Base-by-base conservation (phyloP, 148 eudicot species). In the Heliosperma pusillum region DNA sequence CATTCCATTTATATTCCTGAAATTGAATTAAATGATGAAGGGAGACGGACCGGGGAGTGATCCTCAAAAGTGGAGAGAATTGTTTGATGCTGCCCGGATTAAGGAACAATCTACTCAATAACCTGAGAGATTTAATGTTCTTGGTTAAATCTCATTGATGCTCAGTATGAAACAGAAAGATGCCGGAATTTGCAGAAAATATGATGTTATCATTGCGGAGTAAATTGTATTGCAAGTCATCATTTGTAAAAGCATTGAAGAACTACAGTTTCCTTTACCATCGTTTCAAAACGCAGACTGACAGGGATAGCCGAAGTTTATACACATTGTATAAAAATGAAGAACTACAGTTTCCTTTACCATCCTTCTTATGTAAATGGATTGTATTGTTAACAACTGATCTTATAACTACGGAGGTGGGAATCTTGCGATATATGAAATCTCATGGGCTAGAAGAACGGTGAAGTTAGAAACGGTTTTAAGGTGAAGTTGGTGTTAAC, bases 1-100 rank as follows among this genome's bases (percentile, higher is more conserved):
- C 21, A 27, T 57, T 3, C 47, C 68, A 26, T 56, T 65, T 66
- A 3, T 2, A 0, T 66, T 63, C 66, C 24, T 30, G 45, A 33
- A 65, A 30, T 40, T 72, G 66, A 63, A n/a, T 73, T 75, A 66
- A 63, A n/a, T 73, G 71, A 36, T 85, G 88, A 85, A 94, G 98
- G 98, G 98, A 44, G 98, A 91, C 24, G 98, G 98, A 69, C 98
- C 98, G 10, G 96, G 89, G 80, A 88, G 88, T 58, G 90, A 91
- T 82, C 77, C 86, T 19, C 87, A 85, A 26, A 86, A 86, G 83
- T 94, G 98, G 98, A 58, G 69, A 71, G 88, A 90, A 59, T 83
- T 91, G 81, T 94, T 94, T 57, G 82, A 82, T 71, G 86, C 90
- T 78, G 95, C 96, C 55, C 80, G 82, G 15, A 56, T 71, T 62